Conservation (phyloP, 2,329 filamentous ascomycete genomes). For the Aspergillus sp. region DNA sequence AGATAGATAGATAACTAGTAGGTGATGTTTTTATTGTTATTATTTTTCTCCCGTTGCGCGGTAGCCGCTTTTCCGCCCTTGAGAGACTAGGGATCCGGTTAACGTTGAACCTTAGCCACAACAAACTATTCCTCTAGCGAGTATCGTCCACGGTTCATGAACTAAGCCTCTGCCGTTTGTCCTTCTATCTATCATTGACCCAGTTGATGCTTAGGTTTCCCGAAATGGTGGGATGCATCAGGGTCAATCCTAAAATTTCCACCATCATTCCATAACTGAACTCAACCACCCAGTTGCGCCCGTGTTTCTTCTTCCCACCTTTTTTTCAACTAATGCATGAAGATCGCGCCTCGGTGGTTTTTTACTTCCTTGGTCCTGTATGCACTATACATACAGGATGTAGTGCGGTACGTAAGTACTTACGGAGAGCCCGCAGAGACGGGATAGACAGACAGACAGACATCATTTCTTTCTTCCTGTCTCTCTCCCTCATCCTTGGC, state of each 20-base stretch:
- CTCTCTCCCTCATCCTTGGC: slow-evolving; percentile 8
- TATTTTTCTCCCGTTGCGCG: slow-evolving; percentile 11
- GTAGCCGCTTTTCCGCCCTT: slow-evolving; percentile 11
- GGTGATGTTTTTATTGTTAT: neutral
- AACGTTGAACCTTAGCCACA: slow-evolving; percentile 3
- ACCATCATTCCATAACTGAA: neutral
- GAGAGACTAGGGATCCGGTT: neutral
- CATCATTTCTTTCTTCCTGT: neutral
- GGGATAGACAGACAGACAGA: neutral
- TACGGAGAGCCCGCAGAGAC: neutral
- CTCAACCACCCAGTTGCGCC: slow-evolving; percentile 3
- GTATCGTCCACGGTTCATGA: neutral
- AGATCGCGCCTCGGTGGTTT: slow-evolving; percentile 19
- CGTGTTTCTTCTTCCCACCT: slow-evolving; percentile 13
- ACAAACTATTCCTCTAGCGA: neutral
- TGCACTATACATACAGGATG: neutral
- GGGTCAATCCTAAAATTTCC: neutral
- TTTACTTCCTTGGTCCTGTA: slow-evolving; percentile 1
- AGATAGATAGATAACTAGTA: too few species aligned
- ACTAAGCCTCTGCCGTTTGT: too few species aligned
- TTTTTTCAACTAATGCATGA: slow-evolving; percentile 18
- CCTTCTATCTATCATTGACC: neutral
- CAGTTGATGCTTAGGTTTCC: slow-evolving; percentile 1
- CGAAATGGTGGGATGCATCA: slow-evolving; percentile 8
- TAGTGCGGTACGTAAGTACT: neutral